Evolutionary conservation across 2,329 filamentous ascomycete species (phyloP).

Genomic region (Lasiodiplodia hormozganensis): DNA sequence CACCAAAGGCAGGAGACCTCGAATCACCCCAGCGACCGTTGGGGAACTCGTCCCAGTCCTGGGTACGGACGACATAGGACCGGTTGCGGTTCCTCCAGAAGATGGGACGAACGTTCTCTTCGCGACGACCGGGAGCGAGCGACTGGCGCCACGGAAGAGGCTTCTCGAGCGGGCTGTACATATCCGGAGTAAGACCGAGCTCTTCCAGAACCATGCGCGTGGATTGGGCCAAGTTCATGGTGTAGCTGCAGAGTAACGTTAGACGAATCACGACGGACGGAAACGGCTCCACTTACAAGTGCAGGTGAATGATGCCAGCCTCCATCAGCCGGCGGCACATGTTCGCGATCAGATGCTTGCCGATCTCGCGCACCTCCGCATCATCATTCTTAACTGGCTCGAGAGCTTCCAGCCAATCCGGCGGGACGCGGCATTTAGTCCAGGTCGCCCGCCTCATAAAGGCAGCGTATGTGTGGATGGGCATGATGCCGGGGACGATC

Average conservation of each 20-base stretch:
- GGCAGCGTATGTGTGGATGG: constrained; percentile 92
- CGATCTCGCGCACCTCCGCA: constrained; percentile 86
- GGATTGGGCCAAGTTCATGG: constrained; percentile 96
- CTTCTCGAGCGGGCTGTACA: constrained; percentile 80
- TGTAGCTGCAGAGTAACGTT: constrained; percentile 66
- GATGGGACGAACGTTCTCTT: constrained; percentile 95
- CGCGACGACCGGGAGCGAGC: constrained; percentile 83
- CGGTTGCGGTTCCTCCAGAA: constrained; percentile 99
- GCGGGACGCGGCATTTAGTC: constrained; percentile 84
- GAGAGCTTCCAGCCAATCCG: constrained; percentile 78
- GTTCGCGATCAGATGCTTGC: constrained; percentile 83
- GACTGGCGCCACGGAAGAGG: constrained; percentile 97
- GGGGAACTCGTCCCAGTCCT: constrained; percentile 99
- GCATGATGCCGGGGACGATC: constrained; percentile 89
- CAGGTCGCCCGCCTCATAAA: constrained; percentile 90
- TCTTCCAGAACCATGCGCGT: constrained; percentile 95
- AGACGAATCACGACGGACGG: constrained; percentile 21
- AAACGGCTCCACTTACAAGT: constrained; percentile 67
- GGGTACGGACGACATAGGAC: constrained; percentile 92
- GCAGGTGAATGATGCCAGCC: constrained; percentile 83
- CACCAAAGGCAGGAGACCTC: constrained; percentile 92
- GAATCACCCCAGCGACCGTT: constrained; percentile 99
- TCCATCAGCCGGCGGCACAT: constrained; percentile 88
- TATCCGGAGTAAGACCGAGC: constrained; percentile 78
- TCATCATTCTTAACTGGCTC: constrained; percentile 98